Conservation (phyloP, 257 asterid species). For the Euphrasia confusa region DNA sequence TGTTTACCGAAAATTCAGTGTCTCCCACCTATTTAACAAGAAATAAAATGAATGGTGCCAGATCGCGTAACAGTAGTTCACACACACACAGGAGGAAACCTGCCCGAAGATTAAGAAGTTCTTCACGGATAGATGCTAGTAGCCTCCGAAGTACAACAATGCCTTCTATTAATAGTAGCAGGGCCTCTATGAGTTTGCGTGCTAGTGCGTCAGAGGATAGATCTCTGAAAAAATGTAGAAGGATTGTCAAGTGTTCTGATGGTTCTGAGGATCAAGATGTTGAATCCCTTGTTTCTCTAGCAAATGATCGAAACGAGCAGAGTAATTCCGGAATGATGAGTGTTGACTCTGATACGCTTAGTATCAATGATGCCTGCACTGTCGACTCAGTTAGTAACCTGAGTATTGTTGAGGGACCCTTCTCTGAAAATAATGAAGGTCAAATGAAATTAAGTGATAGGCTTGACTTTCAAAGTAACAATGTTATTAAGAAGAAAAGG, state of each 20-base stretch:
- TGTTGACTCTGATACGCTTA: conserved; percentile 53
- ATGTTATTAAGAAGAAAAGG: conserved; percentile 65
- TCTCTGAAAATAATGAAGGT: conserved; percentile 37
- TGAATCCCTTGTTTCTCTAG: conserved; percentile 45
- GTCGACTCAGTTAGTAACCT: conserved; percentile 49
- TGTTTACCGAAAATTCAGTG: conserved; percentile 28
- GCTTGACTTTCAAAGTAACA: conserved; percentile 58
- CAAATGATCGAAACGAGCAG: conserved; percentile 56
- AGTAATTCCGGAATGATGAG: conserved; percentile 60
- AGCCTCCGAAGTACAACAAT: conserved; percentile 30
- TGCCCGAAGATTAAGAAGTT: conserved; percentile 56
- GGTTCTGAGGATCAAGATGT: conserved; percentile 44
- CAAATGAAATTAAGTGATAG: conserved; percentile 49
- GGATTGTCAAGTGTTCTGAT: conserved; percentile 55
- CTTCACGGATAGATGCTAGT: conserved; percentile 41
- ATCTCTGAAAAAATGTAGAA: conserved; percentile 58
- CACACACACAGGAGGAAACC: conserved; percentile 41
- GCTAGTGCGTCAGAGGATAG: conserved; percentile 36
- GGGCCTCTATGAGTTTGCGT: conserved; percentile 34
- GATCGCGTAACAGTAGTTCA: conserved; percentile 33
- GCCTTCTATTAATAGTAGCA: conserved; percentile 31
- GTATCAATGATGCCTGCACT: conserved; percentile 56
- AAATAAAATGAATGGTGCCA: conserved; percentile 41
- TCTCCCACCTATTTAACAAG: conserved; percentile 41
- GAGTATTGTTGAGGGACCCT: conserved; percentile 32